Conservation (phyloP, 371 early-diverging fungal species). For the Pancytospora philotis region DNA sequence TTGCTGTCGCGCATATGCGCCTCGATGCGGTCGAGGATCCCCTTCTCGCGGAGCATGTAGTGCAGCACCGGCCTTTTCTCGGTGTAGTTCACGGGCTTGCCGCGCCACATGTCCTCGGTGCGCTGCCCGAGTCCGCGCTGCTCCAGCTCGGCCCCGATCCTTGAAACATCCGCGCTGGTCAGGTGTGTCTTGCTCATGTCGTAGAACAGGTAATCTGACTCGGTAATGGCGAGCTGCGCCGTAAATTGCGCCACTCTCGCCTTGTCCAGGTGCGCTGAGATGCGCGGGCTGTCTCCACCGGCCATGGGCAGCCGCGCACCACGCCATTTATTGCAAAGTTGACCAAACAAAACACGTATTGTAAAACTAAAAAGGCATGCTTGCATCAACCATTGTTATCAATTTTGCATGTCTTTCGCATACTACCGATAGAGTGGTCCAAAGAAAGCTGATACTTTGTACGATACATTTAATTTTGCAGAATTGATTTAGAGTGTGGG, state of each 20-base stretch:
- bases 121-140: conserved; percentile 28
- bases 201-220: conserved; percentile 38
- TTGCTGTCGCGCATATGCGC: conserved; percentile 60
- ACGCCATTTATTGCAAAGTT: too few relatives aligned
- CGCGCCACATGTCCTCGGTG: conserved; percentile 74
- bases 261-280: not conserved
- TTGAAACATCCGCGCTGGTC: conserved; percentile 23
- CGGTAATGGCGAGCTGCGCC: conserved; percentile 18
- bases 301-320: too few relatives aligned
- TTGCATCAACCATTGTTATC: too few relatives aligned
- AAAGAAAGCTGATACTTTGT: too few relatives aligned
- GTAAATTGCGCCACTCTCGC: conserved; percentile 35
- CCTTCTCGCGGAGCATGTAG: conserved; percentile 75
- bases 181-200: conserved; percentile 59
- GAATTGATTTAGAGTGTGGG: too few relatives aligned
- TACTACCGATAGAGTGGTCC: too few relatives aligned
- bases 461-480: too few relatives aligned
- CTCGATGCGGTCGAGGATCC: conserved; percentile 68
- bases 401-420: too few relatives aligned
- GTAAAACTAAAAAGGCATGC: too few relatives aligned
- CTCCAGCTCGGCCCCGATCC: conserved; percentile 3
- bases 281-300: too few relatives aligned
- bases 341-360: too few relatives aligned
- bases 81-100: conserved; percentile 86
- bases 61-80: conserved; percentile 92